Base-by-base conservation (phyloP, 352 stramenopile species). In the Phytophthora hybrid region DNA sequence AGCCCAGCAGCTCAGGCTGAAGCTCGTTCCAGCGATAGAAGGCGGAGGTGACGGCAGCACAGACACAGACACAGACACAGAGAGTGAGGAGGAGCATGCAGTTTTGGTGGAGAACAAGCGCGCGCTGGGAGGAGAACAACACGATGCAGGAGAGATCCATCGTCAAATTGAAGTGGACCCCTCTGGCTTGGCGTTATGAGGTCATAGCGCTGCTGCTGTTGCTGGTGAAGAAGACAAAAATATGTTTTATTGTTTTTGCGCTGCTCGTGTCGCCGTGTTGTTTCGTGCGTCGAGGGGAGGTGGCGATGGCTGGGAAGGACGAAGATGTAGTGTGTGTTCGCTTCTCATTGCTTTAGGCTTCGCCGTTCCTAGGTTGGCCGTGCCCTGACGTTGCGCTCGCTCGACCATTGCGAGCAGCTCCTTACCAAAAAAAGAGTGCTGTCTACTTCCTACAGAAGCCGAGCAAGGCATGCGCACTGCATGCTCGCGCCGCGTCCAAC, bases 331-430 rank as follows among this genome's bases (percentile, higher is more conserved):
- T 59, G 60, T 44, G 37, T 44, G 37, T 59, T 76, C 65, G 61
- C 68, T 79, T 79, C 58, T 73, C 69, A 77, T 79, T 79, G 69
- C 54, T 77, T 74, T 73, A 78, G 66, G 69, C 71, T 76, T 73
- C 52, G 70, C 74, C 74, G 65, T 76, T 78, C 70, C 66, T 73
- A 76, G 32, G 69, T 81, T 66, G 71, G 70, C 61, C 66, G 70
- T 76, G 58, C 59, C 74, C 63, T 81, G 60, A 51, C 47, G 57
- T 47, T 56, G 49, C 19, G 21, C 49, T 58, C 23, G 23, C 52
- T 60, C 44, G 37, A 66, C 54, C 59, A 69, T 60, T 63, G 37
- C 73, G 60, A 79, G 60, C 66, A 76, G 70, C 53, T 68, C 59
- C 21, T 68, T 78, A 70, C 52, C 53, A 76, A 77, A 63, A 62